These are phyloP conservation scores for Suhomyces panamericanus DNA, from an alignment of 1,139 yeast genomes.

Conservation along the genomic window DNA sequence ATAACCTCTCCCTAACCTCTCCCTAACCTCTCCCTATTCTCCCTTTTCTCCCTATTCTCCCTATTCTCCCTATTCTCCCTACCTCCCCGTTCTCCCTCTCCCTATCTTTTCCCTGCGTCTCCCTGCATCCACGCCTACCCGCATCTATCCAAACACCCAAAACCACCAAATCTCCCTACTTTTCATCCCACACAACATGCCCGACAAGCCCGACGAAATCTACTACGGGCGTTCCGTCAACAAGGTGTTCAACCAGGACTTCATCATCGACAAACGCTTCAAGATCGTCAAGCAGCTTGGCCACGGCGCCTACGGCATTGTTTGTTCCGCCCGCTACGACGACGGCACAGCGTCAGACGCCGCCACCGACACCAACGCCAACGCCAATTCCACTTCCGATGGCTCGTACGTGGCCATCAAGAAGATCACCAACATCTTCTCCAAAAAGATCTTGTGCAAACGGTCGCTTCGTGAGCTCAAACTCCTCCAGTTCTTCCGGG, in stretches of 20 bases:
- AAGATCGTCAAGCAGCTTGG: constrained; percentile 89
- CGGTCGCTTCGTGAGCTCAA: constrained; percentile 88
- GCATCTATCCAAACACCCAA: not conserved
- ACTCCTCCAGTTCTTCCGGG: constrained; percentile 85
- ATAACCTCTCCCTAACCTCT: no score
- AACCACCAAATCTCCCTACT: not conserved
- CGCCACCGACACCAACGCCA: constrained; percentile 8
- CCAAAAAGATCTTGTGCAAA: constrained; percentile 83
- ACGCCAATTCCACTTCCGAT: constrained; percentile 17
- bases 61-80: no score
- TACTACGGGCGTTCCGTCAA: constrained; percentile 40
- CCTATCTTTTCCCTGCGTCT: no score
- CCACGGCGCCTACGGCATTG: constrained; percentile 96
- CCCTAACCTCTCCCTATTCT: no score
- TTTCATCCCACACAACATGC: constrained; percentile 5
- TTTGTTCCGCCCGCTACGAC: constrained; percentile 89
- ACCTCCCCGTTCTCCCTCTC: no score
- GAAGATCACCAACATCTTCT: constrained; percentile 88
- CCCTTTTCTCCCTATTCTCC: no score
- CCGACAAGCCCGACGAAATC: constrained; percentile 8
- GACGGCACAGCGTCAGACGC: constrained; percentile 44
- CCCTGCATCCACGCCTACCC: no score
- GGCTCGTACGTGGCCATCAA: constrained; percentile 78
- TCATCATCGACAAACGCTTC: constrained; percentile 81
- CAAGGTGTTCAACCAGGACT: constrained; percentile 84